Evolutionary conservation across 306 rosid species (phyloP).

Genomic region (Vigna hirtella): DNA sequence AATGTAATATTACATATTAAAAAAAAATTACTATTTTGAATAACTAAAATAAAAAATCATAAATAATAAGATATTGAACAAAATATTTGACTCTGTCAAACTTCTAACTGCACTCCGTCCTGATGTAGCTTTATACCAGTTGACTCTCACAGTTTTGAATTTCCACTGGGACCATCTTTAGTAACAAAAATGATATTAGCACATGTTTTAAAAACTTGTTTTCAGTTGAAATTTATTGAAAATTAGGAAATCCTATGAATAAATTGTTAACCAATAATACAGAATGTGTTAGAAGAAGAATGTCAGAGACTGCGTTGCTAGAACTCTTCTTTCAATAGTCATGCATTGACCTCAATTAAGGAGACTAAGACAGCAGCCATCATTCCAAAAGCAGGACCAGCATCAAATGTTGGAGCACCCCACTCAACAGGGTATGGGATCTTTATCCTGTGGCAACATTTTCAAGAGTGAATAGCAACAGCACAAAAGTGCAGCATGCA

Average conservation of each 20-base stretch:
- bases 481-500: neutral
- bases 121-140: slow-evolving; percentile 97
- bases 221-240: neutral
- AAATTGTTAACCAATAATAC: neutral
- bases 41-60: no score
- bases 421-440: slow-evolving; percentile 96
- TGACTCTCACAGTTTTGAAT: slow-evolving; percentile 60
- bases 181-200: neutral
- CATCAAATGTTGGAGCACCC: slow-evolving; percentile 97
- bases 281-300: neutral
- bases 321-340: neutral
- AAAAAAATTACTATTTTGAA: no score
- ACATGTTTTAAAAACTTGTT: neutral
- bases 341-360: slow-evolving; percentile 77
- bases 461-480: slow-evolving; percentile 39
- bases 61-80: no score
- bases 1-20: no score
- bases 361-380: slow-evolving; percentile 97
- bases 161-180: neutral
- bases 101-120: slow-evolving; percentile 65
- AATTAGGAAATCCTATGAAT: neutral
- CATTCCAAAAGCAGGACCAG: slow-evolving; percentile 93
- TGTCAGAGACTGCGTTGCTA: neutral
- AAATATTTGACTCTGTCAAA: no score
- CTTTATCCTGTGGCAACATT: slow-evolving; percentile 71